phyloP scores from a whole-genome alignment of 1,284 basidiomycete species.

The Cerioporus squamosus region DNA sequence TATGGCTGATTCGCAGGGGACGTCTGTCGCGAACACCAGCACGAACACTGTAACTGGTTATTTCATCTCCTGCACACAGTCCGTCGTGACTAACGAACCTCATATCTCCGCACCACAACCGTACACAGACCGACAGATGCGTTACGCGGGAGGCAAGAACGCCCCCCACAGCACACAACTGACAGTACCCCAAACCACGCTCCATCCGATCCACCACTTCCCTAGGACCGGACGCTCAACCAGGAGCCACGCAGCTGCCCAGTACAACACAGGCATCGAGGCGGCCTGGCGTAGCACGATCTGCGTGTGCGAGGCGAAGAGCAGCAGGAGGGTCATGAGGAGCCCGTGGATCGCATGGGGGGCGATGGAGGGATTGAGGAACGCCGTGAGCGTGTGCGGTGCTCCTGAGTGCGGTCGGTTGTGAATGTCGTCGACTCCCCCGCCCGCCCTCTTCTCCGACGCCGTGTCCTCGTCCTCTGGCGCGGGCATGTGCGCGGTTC shows the following conservation, averaged over 20 bases:
- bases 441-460: neutral
- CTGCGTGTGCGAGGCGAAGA: conserved; percentile 88
- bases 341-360: conserved; percentile 78
- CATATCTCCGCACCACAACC: too few relatives aligned
- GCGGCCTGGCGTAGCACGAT: conserved; percentile 85
- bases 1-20: too few relatives aligned
- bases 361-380: conserved; percentile 41
- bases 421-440: conserved; percentile 1
- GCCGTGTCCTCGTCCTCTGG: neutral
- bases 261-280: conserved; percentile 83
- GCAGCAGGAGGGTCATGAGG: conserved; percentile 61
- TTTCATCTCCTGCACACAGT: too few relatives aligned
- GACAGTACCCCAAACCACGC: conserved; percentile 73
- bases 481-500: neutral
- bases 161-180: conserved; percentile 83
- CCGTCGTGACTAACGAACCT: too few relatives aligned
- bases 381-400: conserved; percentile 25
- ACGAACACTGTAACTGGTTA: too few relatives aligned
- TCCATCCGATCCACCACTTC: conserved; percentile 71
- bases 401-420: neutral
- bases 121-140: too few relatives aligned
- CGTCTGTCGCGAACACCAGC: too few relatives aligned
- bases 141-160: conserved; percentile 88
- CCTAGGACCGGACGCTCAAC: conserved; percentile 51
- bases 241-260: conserved; percentile 77